phyloP scores from a whole-genome alignment of 2,329 filamentous ascomycete species.

The Tolypocladium amazonense region DNA sequence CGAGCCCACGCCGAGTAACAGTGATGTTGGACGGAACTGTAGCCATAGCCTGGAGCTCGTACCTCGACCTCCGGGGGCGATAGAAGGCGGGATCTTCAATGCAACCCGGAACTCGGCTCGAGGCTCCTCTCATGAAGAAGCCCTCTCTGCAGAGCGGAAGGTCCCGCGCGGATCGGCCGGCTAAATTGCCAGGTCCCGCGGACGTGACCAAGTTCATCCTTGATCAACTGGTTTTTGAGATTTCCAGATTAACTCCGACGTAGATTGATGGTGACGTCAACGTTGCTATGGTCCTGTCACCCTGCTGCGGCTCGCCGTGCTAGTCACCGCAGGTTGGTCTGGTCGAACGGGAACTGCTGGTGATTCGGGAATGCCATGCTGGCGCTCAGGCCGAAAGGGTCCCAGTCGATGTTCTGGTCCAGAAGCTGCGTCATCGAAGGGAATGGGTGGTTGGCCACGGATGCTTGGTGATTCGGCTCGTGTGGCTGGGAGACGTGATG shows the following conservation, averaged over 20 bases:
- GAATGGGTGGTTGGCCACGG: constrained; percentile 35
- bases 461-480: constrained; percentile 21
- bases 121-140: not conserved
- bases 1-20: not conserved
- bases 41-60: not conserved
- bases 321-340: constrained; percentile 38
- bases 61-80: not conserved
- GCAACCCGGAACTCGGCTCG: not conserved
- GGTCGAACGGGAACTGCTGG: constrained; percentile 67
- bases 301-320: not conserved
- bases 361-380: constrained; percentile 92
- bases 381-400: constrained; percentile 85
- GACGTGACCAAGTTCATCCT: not conserved
- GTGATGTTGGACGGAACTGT: not conserved
- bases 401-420: constrained; percentile 81
- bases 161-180: not conserved
- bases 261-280: not conserved
- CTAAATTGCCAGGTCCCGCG: not conserved
- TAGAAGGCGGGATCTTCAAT: not conserved
- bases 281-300: not conserved
- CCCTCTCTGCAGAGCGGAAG: not conserved
- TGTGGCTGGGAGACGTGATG: constrained; percentile 19
- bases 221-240: not conserved
- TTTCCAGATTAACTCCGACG: not conserved
- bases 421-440: constrained; percentile 51